These are phyloP conservation scores for Yamadazyma membranifaciens DNA, from an alignment of 1,139 yeast species.

Conservation along the genomic window DNA sequence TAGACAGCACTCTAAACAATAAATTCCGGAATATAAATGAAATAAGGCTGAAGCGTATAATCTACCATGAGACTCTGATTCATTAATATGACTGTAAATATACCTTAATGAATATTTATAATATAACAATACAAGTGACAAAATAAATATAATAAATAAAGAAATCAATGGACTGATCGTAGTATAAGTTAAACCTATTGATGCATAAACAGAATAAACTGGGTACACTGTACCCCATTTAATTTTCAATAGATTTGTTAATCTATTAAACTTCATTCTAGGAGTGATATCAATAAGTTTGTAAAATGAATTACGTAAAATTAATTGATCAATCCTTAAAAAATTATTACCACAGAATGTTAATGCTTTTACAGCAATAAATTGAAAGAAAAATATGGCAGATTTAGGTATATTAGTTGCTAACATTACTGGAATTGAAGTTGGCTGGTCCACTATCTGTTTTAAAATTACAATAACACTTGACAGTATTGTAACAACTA, in stretches of 20 bases:
- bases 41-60: conserved; percentile 72
- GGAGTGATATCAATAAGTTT: conserved; percentile 54
- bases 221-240: conserved; percentile 84
- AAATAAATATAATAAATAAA: conserved; percentile 58
- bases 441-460: conserved; percentile 67
- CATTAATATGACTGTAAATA: conserved; percentile 47
- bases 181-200: conserved; percentile 74
- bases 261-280: conserved; percentile 48
- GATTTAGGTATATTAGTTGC: conserved; percentile 80
- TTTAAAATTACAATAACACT: conserved; percentile 69
- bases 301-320: conserved; percentile 36
- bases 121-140: conserved; percentile 56
- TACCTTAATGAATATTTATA: conserved; percentile 67
- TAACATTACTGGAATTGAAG: conserved; percentile 64
- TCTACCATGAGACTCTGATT: conserved; percentile 66
- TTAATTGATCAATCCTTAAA: conserved; percentile 50
- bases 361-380: conserved; percentile 68
- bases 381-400: conserved; percentile 78
- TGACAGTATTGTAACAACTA: conserved; percentile 83
- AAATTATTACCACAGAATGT: conserved; percentile 70
- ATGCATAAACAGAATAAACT: conserved; percentile 68
- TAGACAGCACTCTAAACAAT: conserved; percentile 74
- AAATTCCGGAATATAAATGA: conserved; percentile 75
- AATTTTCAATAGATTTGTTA: conserved; percentile 43
- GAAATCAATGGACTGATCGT: conserved; percentile 77